phyloP scores from a whole-genome alignment of 768 basidiomycete genomes.

The Phylloporus sp. region DNA sequence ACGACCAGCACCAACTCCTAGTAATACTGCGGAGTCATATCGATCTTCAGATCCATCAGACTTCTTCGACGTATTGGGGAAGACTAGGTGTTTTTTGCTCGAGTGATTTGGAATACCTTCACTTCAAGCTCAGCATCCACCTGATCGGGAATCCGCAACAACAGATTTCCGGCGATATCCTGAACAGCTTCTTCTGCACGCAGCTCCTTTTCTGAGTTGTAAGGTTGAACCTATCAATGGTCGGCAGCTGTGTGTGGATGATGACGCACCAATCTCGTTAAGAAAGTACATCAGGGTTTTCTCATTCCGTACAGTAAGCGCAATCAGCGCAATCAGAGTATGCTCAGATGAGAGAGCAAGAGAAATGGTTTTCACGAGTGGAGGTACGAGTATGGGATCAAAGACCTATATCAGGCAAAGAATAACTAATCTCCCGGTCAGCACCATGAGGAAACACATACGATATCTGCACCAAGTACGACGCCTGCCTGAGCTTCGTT shows the following conservation, averaged over 20 bases:
- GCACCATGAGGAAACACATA: conserved; percentile 22
- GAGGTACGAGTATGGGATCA: conserved; percentile 57
- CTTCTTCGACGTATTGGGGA: conserved; percentile 3
- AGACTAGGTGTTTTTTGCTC: conserved; percentile 2
- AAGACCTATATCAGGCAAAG: conserved; percentile 49
- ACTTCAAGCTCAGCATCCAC: conserved; percentile 37
- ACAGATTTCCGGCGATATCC: conserved; percentile 11
- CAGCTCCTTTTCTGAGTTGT: conserved; percentile 21
- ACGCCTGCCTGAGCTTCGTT: conserved; percentile 47
- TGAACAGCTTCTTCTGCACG: conserved; percentile 27
- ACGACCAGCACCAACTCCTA: background rate
- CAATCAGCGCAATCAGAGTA: conserved; percentile 29
- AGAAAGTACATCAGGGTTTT: conserved; percentile 49
- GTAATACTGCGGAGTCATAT: conserved; percentile 2
- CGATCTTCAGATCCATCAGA: conserved; percentile 15
- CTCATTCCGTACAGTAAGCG: conserved; percentile 51
- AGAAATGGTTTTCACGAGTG: conserved; percentile 48
- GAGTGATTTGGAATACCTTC: conserved; percentile 43
- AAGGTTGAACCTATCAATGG: background rate
- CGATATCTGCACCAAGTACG: conserved; percentile 71
- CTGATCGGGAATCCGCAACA: conserved; percentile 29
- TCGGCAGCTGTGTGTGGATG: background rate
- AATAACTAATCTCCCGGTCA: background rate
- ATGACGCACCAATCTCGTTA: conserved; percentile 27
- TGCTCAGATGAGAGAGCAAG: conserved; percentile 25